Evolutionary conservation across 306 rosid genomes (phyloP).

Genomic region (Pterocarpus macrocarpus): DNA sequence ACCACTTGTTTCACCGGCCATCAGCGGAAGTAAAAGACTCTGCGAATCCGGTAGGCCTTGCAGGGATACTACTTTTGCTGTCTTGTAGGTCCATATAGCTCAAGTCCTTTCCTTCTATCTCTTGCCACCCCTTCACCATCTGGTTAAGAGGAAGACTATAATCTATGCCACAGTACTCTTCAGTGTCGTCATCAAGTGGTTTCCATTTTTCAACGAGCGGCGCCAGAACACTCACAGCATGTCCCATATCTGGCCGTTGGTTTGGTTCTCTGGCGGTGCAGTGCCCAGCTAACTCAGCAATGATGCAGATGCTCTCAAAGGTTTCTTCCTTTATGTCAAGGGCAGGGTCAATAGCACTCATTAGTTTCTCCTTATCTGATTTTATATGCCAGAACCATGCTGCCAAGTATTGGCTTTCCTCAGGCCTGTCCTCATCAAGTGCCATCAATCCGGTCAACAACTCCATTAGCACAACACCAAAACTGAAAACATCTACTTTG

Average conservation of each 20-base stretch:
- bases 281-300: constrained; percentile 89
- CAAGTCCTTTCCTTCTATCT: constrained; percentile 77
- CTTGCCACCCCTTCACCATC: constrained; percentile 95
- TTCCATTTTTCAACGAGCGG: constrained; percentile 93
- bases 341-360: constrained; percentile 70
- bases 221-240: constrained; percentile 73
- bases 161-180: constrained; percentile 80
- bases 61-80: constrained; percentile 88
- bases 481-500: constrained; percentile 90
- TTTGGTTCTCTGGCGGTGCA: constrained; percentile 86
- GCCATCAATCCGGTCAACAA: constrained; percentile 88
- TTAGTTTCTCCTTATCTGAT: constrained; percentile 74
- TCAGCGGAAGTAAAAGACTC: constrained; percentile 85
- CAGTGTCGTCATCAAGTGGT: constrained; percentile 68
- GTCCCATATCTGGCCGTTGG: constrained; percentile 90
- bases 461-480: constrained; percentile 91
- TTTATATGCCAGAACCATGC: constrained; percentile 93
- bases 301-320: constrained; percentile 53
- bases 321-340: constrained; percentile 76
- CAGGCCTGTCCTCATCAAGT: constrained; percentile 80
- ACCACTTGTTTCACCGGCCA: constrained; percentile 71
- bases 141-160: constrained; percentile 82
- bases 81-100: constrained; percentile 68
- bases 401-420: constrained; percentile 81
- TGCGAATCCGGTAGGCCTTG: constrained; percentile 84